Percentiles rank a stretch among this genome's conserved stretches.
Conservation (phyloP, 1,284 basidiomycete genomes). For the Moesziomyces parantarcticus region DNA sequence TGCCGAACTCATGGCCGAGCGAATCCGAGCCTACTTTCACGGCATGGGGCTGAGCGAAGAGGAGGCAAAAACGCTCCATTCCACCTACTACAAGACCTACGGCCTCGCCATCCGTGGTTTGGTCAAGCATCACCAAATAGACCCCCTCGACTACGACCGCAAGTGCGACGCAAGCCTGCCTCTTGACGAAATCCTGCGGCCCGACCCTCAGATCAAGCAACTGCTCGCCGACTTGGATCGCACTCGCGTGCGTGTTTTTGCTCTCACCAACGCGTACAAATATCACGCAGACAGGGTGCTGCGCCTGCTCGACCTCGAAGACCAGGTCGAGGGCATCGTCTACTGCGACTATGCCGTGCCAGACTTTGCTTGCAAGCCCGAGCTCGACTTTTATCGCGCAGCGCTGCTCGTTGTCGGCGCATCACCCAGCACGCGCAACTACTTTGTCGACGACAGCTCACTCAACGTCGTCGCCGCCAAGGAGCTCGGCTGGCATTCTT, state of each 20-base stretch:
- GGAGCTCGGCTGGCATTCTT: slow-evolving; percentile 61
- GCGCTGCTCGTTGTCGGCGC: slow-evolving; percentile 52
- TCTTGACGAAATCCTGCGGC: slow-evolving; percentile 81
- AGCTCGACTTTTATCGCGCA: slow-evolving; percentile 68
- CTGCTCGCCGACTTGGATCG: slow-evolving; percentile 83
- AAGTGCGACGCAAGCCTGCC: slow-evolving; percentile 86
- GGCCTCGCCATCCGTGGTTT: slow-evolving; percentile 87
- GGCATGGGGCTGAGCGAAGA: slow-evolving; percentile 76
- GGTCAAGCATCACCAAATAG: slow-evolving; percentile 81
- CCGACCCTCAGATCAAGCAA: slow-evolving; percentile 75
- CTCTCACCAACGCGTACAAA: slow-evolving; percentile 65
- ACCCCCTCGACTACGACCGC: slow-evolving; percentile 85
- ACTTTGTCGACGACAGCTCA: slow-evolving; percentile 66
- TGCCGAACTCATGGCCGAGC: slow-evolving; percentile 79
- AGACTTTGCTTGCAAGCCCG: slow-evolving; percentile 84
- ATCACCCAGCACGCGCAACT: slow-evolving; percentile 26
- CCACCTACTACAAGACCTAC: slow-evolving; percentile 79
- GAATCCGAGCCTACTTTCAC: slow-evolving; percentile 84
- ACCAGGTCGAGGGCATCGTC: slow-evolving; percentile 81
- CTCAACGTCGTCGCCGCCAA: slow-evolving; percentile 59
- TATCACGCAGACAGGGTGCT: slow-evolving; percentile 85
- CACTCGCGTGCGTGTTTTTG: slow-evolving; percentile 74
- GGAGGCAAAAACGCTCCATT: slow-evolving; percentile 79
- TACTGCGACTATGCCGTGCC: slow-evolving; percentile 80
- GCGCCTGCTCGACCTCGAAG: slow-evolving; percentile 77